Conservation (phyloP, 345 rosid species). For the Eucalyptus curtisii region DNA sequence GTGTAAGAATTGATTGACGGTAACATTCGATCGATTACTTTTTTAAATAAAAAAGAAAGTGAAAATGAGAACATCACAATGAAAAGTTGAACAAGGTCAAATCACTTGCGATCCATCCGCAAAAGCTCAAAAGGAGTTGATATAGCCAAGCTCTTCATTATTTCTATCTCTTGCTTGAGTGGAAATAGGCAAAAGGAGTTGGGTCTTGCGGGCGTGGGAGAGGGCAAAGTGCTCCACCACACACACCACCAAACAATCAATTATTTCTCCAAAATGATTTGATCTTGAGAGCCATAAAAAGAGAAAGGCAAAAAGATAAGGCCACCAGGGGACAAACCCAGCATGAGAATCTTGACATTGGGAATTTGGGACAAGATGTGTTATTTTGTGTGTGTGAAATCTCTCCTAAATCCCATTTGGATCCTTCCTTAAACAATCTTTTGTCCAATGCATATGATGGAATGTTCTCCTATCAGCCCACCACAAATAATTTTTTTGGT, state of each 20-base stretch:
- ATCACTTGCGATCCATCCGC: neutral
- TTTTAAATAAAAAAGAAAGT: neutral
- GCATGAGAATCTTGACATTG: slow-evolving; percentile 9
- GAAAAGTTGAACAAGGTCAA: neutral
- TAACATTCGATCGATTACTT: neutral
- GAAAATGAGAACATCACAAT: neutral
- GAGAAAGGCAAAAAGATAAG: neutral
- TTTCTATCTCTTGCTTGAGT: neutral
- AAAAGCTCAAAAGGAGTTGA: neutral
- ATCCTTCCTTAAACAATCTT: neutral
- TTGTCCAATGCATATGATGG: neutral
- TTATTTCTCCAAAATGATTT: neutral
- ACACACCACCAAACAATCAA: neutral
- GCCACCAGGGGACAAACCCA: neutral
- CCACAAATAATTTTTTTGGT: neutral
- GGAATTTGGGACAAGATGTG: neutral
- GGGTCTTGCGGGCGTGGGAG: neutral
- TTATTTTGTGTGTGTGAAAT: neutral
- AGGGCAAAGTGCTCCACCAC: slow-evolving; percentile 7
- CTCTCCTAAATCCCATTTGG: neutral
- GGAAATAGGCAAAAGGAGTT: neutral
- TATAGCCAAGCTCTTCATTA: neutral
- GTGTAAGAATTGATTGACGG: neutral
- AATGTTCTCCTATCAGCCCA: neutral
- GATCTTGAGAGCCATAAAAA: neutral